Evolutionary conservation across 1,284 basidiomycete genomes (phyloP).

Genomic region (Trichosporon sp.): DNA sequence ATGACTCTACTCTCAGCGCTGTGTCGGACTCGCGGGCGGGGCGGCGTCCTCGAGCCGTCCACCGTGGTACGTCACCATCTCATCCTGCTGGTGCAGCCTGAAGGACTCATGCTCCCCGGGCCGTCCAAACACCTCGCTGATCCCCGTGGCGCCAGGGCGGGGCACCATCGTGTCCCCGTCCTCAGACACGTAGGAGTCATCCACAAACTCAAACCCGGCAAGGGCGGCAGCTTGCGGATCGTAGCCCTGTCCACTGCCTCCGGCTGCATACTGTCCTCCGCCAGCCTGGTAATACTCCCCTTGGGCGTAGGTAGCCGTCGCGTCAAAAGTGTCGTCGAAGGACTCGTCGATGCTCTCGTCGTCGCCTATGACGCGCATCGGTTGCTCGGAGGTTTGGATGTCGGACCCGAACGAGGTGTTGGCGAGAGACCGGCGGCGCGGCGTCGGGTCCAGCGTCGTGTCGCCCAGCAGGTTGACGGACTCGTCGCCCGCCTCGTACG

Average conservation of each 20-base stretch:
- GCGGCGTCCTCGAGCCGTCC: conserved; percentile 51
- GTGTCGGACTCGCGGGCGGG: conserved; percentile 25
- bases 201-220: conserved; percentile 27
- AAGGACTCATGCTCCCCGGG: conserved; percentile 30
- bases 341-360: conserved; percentile 26
- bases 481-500: conserved; percentile 7
- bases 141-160: conserved; percentile 17
- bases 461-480: conserved; percentile 10
- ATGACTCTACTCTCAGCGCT: conserved; percentile 9
- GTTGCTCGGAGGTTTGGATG: conserved; percentile 31
- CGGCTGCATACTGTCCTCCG: not conserved
- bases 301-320: not conserved
- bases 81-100: conserved; percentile 49
- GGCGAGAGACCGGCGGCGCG: conserved; percentile 40
- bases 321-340: conserved; percentile 27
- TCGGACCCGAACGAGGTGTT: conserved; percentile 50
- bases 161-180: conserved; percentile 5
- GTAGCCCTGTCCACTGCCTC: not conserved
- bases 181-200: conserved; percentile 28
- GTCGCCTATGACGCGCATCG: conserved; percentile 27
- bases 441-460: conserved; percentile 18
- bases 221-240: conserved; percentile 18
- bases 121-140: conserved; percentile 32
- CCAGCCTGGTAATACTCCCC: not conserved
- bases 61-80: conserved; percentile 56